Base-by-base conservation (phyloP, 768 basidiomycete genomes). In the Omphalotus guepiniiformis region DNA sequence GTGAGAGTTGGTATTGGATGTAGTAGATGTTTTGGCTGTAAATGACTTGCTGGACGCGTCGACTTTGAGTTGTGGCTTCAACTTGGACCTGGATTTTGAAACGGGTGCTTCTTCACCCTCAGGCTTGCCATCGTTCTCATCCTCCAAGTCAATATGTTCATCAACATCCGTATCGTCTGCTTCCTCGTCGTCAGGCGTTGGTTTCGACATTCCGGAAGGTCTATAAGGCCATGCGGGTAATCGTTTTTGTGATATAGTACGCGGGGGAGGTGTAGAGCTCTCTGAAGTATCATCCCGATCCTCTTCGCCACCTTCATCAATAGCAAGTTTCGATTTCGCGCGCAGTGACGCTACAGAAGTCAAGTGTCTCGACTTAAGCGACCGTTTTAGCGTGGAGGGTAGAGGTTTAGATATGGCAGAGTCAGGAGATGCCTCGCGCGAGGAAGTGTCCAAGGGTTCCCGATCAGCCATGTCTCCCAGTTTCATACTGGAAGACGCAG, bases 241-340 rank as follows among this genome's bases (percentile, higher is more conserved):
- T n/a, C n/a, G n/a, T n/a, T n/a, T n/a, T n/a, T n/a, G n/a, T n/a
- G n/a, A n/a, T n/a, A n/a, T n/a, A n/a, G n/a, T n/a, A n/a, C n/a
- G n/a, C n/a, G n/a, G n/a, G n/a, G n/a, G n/a, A n/a, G n/a, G n/a
- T n/a, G n/a, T n/a, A n/a, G n/a, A n/a, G n/a, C n/a, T n/a, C n/a
- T 46, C 44, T 8, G 44, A 36, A 27, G 35, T 46, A 35, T 46
- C 51, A 23, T 54, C 42, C 37, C 54, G 53, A 26, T 55, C 53
- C 35, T 52, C 49, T 18, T 48, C 51, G 11, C 49, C 57, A 39
- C 59, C 51, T 7, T n/a, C 48, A 39, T 58, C 62, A 18, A 56
- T 55, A 4, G 48, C 51, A n/a, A 32, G 9, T 32, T 9, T 32
- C 9, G 30, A n/a, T n/a, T 32, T n/a, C n/a, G n/a, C n/a, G n/a